Percentiles rank a stretch among this genome's conserved stretches.
phyloP scores from a whole-genome alignment of 1,139 yeast species.

The Yamadazyma oceani region DNA sequence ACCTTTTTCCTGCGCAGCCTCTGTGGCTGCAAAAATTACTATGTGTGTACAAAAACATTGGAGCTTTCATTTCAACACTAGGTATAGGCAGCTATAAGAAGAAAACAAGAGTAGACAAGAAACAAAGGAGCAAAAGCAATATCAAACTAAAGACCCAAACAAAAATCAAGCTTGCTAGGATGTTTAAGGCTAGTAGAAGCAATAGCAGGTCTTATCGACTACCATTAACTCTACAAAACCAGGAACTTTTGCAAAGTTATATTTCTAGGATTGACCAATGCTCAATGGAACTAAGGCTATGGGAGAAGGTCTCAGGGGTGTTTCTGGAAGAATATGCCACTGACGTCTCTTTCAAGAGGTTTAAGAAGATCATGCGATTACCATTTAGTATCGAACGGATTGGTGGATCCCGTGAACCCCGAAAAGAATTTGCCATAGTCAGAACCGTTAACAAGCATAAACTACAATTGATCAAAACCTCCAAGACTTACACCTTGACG shows the following conservation, averaged over 20 bases:
- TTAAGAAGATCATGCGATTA: conserved; percentile 7
- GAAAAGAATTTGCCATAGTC: conserved; percentile 7
- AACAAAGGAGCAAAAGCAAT: too few species aligned
- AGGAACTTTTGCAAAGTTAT: conserved; percentile 1
- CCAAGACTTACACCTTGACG: neutral
- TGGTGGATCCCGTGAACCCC: conserved; percentile 8
- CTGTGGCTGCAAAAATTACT: too few species aligned
- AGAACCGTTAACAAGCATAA: conserved; percentile 5
- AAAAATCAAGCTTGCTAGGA: neutral
- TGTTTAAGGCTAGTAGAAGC: neutral
- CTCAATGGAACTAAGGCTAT: neutral
- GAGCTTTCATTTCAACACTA: too few species aligned
- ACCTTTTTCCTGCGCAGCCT: too few species aligned
- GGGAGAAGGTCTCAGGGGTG: neutral
- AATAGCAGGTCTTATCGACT: neutral
- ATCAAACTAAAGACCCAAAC: neutral
- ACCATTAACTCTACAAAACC: conserved; percentile 1
- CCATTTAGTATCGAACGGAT: conserved; percentile 7
- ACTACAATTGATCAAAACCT: neutral
- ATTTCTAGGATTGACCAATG: neutral
- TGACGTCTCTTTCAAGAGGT: conserved; percentile 6
- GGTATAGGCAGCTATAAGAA: too few species aligned
- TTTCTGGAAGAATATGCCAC: neutral
- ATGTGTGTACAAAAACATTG: too few species aligned
- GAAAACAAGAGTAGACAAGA: too few species aligned